Base-by-base conservation (phyloP, 305 asterid genomes). In the Ilex paraguariensis region DNA sequence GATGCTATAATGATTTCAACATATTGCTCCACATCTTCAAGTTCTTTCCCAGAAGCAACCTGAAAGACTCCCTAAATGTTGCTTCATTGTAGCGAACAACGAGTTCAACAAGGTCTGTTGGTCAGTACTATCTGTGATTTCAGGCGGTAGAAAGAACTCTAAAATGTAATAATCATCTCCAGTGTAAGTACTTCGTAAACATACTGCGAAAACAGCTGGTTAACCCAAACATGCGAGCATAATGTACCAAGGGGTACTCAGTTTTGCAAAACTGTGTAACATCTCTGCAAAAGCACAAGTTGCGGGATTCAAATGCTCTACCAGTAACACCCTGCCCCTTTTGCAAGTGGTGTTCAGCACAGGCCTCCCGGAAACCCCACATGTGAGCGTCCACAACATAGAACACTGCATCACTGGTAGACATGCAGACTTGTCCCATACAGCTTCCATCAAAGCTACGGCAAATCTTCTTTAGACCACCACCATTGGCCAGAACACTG, bases 281-380 rank as follows among this genome's bases (percentile, higher is more conserved):
- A 79, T 91, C 95, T 52, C 63, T 71, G 59, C 97, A 87, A 74
- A 87, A 91, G 54, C 91, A 87, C 0, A 83, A 65, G 32, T 77
- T 72, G 15, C 58, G 86, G 4, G 90, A 85, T 3, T 80, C 83
- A 71, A 85, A 89, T 21, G 98, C 95, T 77, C 82, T 79, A 64
- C 97, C 98, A 33, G 88, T 78, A 76, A 88, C 93, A 60, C 98
- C 97, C 76, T 89, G 98, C 30, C 96, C 95, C 78, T 81, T 85
- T 63, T 84, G 92, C 67, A 91, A 73, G 79, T 91, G 97, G 68
- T 89, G 96, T 80, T 89, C 97, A 1, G 86, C 86, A 66, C 97
- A 91, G 15, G 97, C 98, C 59, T 83, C 95, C 0, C 86, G 91
- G 71, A 91, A 91, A 62, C 95, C 92, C 95, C 97, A 89, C 77